These are phyloP conservation scores for Bolboschoenus planiculmis DNA, from an alignment of 176 grass and related monocot species.

Conservation along the genomic window DNA sequence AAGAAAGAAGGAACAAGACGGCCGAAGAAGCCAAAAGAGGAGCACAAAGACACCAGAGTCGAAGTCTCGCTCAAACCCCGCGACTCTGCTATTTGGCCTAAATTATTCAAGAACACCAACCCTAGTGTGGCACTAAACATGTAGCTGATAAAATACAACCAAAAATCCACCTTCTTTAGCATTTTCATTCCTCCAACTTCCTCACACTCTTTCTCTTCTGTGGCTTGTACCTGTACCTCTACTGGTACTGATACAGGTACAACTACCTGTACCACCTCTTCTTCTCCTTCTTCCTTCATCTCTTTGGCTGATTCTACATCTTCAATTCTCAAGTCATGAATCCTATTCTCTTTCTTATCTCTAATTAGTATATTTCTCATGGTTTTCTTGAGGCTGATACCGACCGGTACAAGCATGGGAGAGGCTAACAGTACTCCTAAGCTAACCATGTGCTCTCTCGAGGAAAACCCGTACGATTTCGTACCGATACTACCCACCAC, in stretches of 20 bases:
- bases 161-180: slow-evolving; percentile 63
- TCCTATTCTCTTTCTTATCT: slow-evolving; percentile 51
- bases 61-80: slow-evolving; percentile 43
- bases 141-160: slow-evolving; percentile 94
- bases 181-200: slow-evolving; percentile 64
- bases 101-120: slow-evolving; percentile 88
- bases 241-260: neutral
- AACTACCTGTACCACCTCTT: neutral
- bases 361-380: slow-evolving; percentile 28
- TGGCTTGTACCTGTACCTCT: neutral
- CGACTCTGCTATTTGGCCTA: slow-evolving; percentile 94
- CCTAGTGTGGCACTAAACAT: slow-evolving; percentile 89
- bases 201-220: neutral
- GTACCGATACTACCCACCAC: slow-evolving; percentile 57
- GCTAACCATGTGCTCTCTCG: slow-evolving; percentile 49
- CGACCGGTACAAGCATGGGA: slow-evolving; percentile 56
- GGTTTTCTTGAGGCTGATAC: slow-evolving; percentile 36
- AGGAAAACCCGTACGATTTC: slow-evolving; percentile 34
- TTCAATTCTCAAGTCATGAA: slow-evolving; percentile 47
- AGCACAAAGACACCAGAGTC: slow-evolving; percentile 75
- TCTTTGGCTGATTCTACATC: slow-evolving; percentile 34
- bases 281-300: slow-evolving; percentile 11
- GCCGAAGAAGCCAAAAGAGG: slow-evolving; percentile 95
- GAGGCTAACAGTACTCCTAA: slow-evolving; percentile 47
- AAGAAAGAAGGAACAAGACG: slow-evolving; percentile 83